Evolutionary conservation across 495 filamentous ascomycete genomes (phyloP), one percentile per base, ranked within the genome.

Genomic region (Elasticomyces elasticus): DNA sequence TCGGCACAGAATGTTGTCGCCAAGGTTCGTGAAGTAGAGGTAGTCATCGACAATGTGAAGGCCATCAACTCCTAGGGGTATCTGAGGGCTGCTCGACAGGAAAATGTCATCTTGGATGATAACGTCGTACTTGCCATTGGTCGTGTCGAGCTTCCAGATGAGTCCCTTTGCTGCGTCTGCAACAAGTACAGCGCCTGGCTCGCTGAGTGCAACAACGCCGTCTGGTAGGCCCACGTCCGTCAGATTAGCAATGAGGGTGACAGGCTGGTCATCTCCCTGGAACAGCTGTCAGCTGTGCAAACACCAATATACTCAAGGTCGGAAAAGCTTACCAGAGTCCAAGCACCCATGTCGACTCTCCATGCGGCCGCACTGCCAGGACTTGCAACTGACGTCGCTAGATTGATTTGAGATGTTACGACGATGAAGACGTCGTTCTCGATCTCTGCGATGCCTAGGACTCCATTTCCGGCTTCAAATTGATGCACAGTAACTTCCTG

Each of bases 141-240:
- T 52, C 10, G 71, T 68, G 55, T 71, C 66, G 7, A 77, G 57
- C 12, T 64, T 60, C 54, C 65, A 76, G 0, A 78, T 60, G 19
- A 43, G 49, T 5, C 74, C 75, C 28, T 67, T 64, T 15, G 65
- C 62, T 5, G 71, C 69, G 47, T 76, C 73, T 1, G 62, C 68
- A 11, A 63, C 49, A 0, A 74, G 56, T 2, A 75, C 45, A 5
- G 62, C 47, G 12, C 62, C 25, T 6, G 60, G 22, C 37, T 43
- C 13, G 44, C 33, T 15, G 19, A 74, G 50, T 0, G 65, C 47
- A 12, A 60, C 57, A 33, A 74, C 51, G 22, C 73, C 71, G 31
- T 76, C 67, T 1, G 69, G 56, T 12, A 72, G 23, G n/a, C 53
- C 53, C 15, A 56, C 46, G 20, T 41, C 33, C 26, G 44, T 38